A percentile compares a stretch with the other conserved stretches of the same genome.
These are phyloP conservation scores for Priceomyces castillae DNA, from an alignment of 805 yeast genomes.

Conservation along the genomic window DNA sequence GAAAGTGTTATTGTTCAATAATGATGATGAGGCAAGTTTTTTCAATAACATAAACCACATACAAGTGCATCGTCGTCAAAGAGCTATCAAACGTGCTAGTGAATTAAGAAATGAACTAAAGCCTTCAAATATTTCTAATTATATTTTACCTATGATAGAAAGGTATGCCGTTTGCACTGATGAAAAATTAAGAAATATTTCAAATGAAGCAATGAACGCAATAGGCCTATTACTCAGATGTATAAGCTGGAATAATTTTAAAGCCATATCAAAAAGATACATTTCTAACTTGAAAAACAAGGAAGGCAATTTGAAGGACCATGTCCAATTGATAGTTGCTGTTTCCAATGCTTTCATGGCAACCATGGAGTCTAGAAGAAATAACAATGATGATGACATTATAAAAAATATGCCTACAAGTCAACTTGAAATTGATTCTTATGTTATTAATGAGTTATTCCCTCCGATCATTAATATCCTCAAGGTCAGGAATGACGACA, in stretches of 20 bases:
- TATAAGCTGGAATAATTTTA: conserved; percentile 76
- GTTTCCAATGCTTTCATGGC: conserved; percentile 49
- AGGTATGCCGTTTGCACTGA: conserved; percentile 65
- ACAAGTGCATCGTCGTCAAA: conserved; percentile 80
- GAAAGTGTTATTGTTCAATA: conserved; percentile 54
- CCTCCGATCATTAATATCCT: conserved; percentile 62
- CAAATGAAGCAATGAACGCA: conserved; percentile 63
- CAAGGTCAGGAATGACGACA: conserved; percentile 70
- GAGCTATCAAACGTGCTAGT: conserved; percentile 69
- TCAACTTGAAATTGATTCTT: conserved; percentile 24
- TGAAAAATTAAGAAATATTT: conserved; percentile 54
- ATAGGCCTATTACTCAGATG: conserved; percentile 57
- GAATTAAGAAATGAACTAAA: conserved; percentile 47
- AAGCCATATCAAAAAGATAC: conserved; percentile 71
- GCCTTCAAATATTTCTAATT: conserved; percentile 67
- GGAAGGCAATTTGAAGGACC: conserved; percentile 49
- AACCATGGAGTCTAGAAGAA: conserved; percentile 24
- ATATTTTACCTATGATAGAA: conserved; percentile 81
- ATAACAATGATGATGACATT: conserved; percentile 13
- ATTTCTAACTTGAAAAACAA: conserved; percentile 44
- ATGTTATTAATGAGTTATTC: conserved; percentile 55
- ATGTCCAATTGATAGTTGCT: conserved; percentile 57
- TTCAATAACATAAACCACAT: conserved; percentile 76
- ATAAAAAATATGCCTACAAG: conserved; percentile 27
- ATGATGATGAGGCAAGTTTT: conserved; percentile 82